phyloP scores from a whole-genome alignment of 139 green algal genomes.

The Micromonas pusilla region DNA sequence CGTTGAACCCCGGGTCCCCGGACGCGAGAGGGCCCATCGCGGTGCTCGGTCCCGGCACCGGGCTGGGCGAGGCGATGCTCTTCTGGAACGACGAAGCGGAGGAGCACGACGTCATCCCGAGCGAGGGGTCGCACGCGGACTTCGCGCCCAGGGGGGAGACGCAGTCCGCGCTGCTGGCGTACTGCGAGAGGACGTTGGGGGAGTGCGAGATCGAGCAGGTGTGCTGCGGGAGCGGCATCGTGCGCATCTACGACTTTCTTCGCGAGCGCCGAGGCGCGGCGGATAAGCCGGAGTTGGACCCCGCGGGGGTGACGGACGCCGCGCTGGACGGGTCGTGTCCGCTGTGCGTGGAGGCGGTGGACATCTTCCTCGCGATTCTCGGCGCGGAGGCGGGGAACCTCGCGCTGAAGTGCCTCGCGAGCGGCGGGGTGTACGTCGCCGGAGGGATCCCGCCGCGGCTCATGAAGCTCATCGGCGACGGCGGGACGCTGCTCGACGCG shows the following conservation, averaged over 20 bases:
- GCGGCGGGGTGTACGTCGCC: conserved; percentile 40
- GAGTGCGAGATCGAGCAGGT: conserved; percentile 82
- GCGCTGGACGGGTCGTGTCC: conserved; percentile 53
- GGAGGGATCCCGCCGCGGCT: conserved; percentile 29
- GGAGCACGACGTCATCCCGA: conserved; percentile 37
- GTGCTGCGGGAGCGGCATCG: conserved; percentile 72
- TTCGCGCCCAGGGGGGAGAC: conserved; percentile 78
- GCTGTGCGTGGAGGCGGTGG: conserved; percentile 60
- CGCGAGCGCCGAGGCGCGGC: neutral
- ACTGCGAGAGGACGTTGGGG: conserved; percentile 53
- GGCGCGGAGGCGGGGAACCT: conserved; percentile 78
- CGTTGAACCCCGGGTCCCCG: conserved; percentile 13
- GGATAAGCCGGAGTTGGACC: neutral
- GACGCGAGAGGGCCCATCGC: neutral
- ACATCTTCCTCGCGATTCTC: conserved; percentile 82
- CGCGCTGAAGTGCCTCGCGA: conserved; percentile 69
- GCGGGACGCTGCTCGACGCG: conserved; percentile 9
- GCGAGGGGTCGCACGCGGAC: conserved; percentile 74
- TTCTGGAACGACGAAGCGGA: conserved; percentile 61
- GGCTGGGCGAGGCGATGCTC: conserved; percentile 77
- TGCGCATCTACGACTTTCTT: conserved; percentile 88
- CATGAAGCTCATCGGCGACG: conserved; percentile 17
- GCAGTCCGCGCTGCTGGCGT: conserved; percentile 69
- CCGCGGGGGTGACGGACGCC: conserved; percentile 46
- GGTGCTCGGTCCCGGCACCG: conserved; percentile 79